phyloP scores from a whole-genome alignment of 257 asterid genomes.

The Ballota nigra region DNA sequence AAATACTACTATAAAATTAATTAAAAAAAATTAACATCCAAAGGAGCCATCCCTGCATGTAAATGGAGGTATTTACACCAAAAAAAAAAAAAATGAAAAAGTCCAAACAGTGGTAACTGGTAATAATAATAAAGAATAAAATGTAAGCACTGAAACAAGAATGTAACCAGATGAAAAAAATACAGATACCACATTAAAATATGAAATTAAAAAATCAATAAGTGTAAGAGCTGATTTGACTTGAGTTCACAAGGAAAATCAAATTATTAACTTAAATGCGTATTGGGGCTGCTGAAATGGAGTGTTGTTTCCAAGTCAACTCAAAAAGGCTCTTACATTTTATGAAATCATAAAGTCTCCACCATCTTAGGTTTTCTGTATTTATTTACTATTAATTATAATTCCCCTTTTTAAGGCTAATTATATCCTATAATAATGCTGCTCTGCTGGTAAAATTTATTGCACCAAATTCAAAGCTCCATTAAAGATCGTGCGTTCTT shows the following conservation, averaged over 20 bases:
- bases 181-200: not conserved
- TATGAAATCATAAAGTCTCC: slow-evolving; percentile 32
- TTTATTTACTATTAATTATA: slow-evolving; percentile 6
- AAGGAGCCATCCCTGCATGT: no score
- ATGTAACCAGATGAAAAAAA: slow-evolving; percentile 30
- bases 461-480: slow-evolving; percentile 38
- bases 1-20: no score
- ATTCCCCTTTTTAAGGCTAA: slow-evolving; percentile 22
- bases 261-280: slow-evolving; percentile 41
- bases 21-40: no score
- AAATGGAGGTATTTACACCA: no score
- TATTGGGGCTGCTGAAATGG: slow-evolving; percentile 46
- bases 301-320: slow-evolving; percentile 51
- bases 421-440: slow-evolving; percentile 32
- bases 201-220: not conserved
- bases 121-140: slow-evolving; percentile 7
- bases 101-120: no score
- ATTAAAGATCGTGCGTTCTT: not conserved
- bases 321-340: slow-evolving; percentile 32
- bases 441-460: slow-evolving; percentile 28
- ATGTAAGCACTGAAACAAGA: slow-evolving; percentile 34
- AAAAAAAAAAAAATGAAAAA: no score
- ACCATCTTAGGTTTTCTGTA: slow-evolving; percentile 1
- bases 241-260: no score
- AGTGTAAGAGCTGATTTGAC: slow-evolving; percentile 10